Evolutionary conservation across 116 monocot species (phyloP).

Genomic region (Papilionanthe hybrid): DNA sequence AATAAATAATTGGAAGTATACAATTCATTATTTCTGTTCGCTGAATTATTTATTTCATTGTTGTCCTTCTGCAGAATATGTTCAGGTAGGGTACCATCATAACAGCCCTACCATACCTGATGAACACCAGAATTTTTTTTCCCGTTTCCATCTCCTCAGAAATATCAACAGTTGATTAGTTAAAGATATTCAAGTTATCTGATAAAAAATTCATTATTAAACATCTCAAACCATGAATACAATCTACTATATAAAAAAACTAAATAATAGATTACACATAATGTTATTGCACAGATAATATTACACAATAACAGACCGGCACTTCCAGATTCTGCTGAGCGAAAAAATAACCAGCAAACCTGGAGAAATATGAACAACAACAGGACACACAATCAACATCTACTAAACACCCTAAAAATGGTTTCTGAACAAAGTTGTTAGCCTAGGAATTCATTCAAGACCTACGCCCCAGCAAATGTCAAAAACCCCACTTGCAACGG

Average conservation of each 20-base stretch:
- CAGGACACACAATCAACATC: background rate
- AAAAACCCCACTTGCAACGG: constrained; percentile 5
- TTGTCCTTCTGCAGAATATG: too few species aligned
- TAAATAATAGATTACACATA: background rate
- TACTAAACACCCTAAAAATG: background rate
- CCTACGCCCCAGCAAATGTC: constrained; percentile 6
- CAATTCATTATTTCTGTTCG: too few species aligned
- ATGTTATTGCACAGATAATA: constrained; percentile 5
- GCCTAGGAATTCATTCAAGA: background rate
- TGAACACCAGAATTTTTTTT: too few species aligned
- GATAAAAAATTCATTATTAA: too few species aligned
- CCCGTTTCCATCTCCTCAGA: too few species aligned
- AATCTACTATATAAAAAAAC: background rate
- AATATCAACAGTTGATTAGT: too few species aligned
- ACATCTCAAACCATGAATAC: background rate
- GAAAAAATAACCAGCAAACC: constrained; percentile 3
- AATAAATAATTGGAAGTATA: too few species aligned
- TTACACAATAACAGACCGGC: constrained; percentile 5
- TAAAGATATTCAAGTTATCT: too few species aligned
- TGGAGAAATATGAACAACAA: constrained; percentile 6
- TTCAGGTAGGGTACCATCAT: too few species aligned
- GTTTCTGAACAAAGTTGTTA: background rate
- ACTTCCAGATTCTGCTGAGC: constrained; percentile 8
- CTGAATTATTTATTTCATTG: too few species aligned
- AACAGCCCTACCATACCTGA: too few species aligned